Base-by-base conservation (phyloP, 2,329 filamentous ascomycete genomes). In the Dryadomyces quercus-mongolicae region DNA sequence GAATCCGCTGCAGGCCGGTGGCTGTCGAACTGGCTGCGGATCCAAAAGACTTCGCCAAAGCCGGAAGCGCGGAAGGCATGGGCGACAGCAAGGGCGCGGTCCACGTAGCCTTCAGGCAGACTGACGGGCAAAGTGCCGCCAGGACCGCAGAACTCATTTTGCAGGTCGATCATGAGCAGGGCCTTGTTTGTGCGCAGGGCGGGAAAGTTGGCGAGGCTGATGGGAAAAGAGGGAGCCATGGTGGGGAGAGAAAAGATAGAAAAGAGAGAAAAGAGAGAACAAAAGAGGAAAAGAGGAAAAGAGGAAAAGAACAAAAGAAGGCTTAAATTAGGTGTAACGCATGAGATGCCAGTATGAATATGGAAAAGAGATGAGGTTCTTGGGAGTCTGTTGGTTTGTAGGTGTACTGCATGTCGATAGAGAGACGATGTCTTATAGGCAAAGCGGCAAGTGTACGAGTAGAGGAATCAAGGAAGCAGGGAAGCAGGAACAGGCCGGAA, bases 111-210 rank as follows among this genome's bases (percentile, higher is more conserved):
- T 4, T 77, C 68, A 3, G 82, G 81, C 46, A 80, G 76, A 40
- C 72, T 72, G 51, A 91, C 80, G 13, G 82, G 77, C 20, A 96
- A 69, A 25, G 82, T 78, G 54, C 87, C 86, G 51, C 81, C 75
- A 1, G 79, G 70, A 7, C 81, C 75, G 55, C 94, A 71, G 63
- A 97, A 95, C 66, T 96, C 92, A 62, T 94, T 89, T 65, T 97
- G 93, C 40, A 95, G 80, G 63, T 95, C 92, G 59, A 96, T 76
- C 18, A 94, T 72, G 20, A 97, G 73, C 46, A 98, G 75, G 1
- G 88, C 92, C 69, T 79, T 80, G 52, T 81, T 75, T 9, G 80
- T 80, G 34, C 69, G 71, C 52, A 85, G 68, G 50, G 76, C 70
- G 12, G 81, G 81, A 20, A 84, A 70, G 40, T 73, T 70, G 48